Evolutionary conservation across 2,329 filamentous ascomycete genomes (phyloP), one percentile per base, ranked within the genome.

Genomic region (Botrytis tulipae): DNA sequence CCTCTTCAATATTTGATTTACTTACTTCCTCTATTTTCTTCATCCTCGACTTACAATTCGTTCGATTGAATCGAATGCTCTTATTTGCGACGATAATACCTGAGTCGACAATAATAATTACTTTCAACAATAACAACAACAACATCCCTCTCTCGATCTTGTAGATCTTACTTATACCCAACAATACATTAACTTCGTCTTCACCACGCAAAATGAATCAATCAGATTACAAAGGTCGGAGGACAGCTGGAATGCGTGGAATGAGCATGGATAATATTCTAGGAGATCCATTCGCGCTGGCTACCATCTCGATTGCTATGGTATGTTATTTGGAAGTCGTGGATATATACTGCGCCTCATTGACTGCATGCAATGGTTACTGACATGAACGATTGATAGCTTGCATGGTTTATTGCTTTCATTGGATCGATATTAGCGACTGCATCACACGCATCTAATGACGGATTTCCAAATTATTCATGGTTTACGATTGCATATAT

Each of bases 371-470:
- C 14, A 40, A 60, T 67, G 61, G 37, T 67, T 44, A 66, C 70
- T 72, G 48, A 72, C 70, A 40, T 59, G 46, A 57, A 42, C 61
- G 29, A 22, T 65, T 62, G 76, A 78, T 82, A 98, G 95, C 90
- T 97, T 76, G 95, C 95, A 74, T 99, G 96, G 96, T 83, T 97
- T 78, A 97, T 99, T 80, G 90, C 94, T 63, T 97, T 98, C 82
- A 88, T 98, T 80, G 88, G 91, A 76, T 95, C 93, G 75, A 91
- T 97, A 81, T 90, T 98, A 78, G 91, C 91, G 59, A 86, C 88
- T 73, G 80, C 79, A 74, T 85, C 88, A 76, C 72, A 78, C 29
- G 82, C 88, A 66, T 84, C 83, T 70, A 59, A 61, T 20, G 83
- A 83, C 71, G 80, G 81, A 40, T 97, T 94, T 80, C 94, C 94